Percentiles rank a stretch among this genome's conserved stretches.
phyloP scores from a whole-genome alignment of 192 early-diverging fungal species.

The Tieghemiomyces parasiticus region DNA sequence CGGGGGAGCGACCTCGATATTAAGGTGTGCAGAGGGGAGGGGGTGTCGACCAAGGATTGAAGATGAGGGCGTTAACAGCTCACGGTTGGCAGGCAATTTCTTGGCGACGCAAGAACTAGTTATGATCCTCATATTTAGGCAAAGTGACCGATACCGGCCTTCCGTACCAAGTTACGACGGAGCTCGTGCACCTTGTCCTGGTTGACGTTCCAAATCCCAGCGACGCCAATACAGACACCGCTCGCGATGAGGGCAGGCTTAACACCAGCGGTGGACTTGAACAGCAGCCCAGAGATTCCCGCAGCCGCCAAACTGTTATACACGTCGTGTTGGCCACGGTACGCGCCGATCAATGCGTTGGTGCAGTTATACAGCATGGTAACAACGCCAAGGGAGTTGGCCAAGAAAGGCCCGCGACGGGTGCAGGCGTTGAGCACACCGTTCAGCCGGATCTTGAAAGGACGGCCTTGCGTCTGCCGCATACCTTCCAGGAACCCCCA shows the following conservation, averaged over 20 bases:
- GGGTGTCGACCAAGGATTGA: too few species aligned
- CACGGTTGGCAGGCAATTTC: too few species aligned
- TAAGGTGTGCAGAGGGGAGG: too few species aligned
- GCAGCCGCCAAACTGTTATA: slow-evolving; percentile 55
- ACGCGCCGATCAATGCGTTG: slow-evolving; percentile 45
- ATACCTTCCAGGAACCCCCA: slow-evolving; percentile 66
- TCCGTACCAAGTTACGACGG: not conserved
- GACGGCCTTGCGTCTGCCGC: slow-evolving; percentile 35
- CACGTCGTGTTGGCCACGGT: slow-evolving; percentile 44
- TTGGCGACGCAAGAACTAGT: too few species aligned
- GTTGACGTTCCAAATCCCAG: slow-evolving; percentile 35
- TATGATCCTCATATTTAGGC: not conserved
- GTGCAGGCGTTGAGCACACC: slow-evolving; percentile 69
- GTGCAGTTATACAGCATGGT: slow-evolving; percentile 72
- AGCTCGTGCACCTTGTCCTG: slow-evolving; percentile 14
- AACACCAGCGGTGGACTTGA: slow-evolving; percentile 46
- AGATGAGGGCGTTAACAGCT: too few species aligned
- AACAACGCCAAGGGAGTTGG: slow-evolving; percentile 64
- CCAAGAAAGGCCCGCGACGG: slow-evolving; percentile 68
- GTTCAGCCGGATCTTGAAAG: slow-evolving; percentile 63
- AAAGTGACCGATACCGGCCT: slow-evolving; percentile 8
- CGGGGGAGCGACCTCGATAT: too few species aligned
- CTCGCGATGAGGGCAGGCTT: slow-evolving; percentile 18
- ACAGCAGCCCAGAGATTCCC: slow-evolving; percentile 57
- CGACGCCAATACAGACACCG: slow-evolving; percentile 37